Evolutionary conservation across 2,329 filamentous ascomycete genomes (phyloP).

Genomic region (Verticillium longisporum): DNA sequence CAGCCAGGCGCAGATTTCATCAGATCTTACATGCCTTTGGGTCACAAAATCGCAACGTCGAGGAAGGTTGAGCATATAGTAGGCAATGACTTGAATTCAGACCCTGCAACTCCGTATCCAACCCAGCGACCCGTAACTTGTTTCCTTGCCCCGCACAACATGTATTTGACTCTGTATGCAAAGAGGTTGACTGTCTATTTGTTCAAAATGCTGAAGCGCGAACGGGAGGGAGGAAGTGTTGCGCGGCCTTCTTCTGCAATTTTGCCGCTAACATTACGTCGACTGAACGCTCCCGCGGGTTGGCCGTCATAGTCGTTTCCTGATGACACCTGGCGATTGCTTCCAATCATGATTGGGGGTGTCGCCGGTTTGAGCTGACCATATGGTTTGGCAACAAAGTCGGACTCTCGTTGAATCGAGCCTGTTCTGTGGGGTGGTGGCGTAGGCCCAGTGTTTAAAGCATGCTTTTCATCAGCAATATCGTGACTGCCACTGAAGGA

Average conservation of each 20-base stretch:
- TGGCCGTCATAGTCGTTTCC: conserved; percentile 46
- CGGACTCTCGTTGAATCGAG: conserved; percentile 41
- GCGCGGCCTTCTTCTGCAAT: conserved; percentile 63
- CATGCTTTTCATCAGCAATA: conserved; percentile 31
- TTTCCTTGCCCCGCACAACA: neutral
- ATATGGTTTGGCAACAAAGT: conserved; percentile 51
- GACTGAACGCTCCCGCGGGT: conserved; percentile 25
- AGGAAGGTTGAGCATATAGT: neutral
- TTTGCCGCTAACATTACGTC: conserved; percentile 66
- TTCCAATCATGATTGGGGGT: conserved; percentile 46
- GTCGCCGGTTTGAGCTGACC: conserved; percentile 48
- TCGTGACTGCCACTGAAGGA: conserved; percentile 36
- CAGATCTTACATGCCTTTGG: neutral
- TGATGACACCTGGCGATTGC: conserved; percentile 47
- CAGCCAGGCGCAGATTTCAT: neutral
- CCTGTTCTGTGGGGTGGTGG: conserved; percentile 27
- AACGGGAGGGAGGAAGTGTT: conserved; percentile 11
- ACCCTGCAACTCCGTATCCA: neutral
- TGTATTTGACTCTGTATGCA: neutral
- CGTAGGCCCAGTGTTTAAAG: neutral
- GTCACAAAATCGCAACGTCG: neutral
- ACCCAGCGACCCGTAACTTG: neutral
- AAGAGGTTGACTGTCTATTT: neutral
- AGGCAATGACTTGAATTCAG: neutral
- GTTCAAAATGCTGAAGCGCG: conserved; percentile 14